Percentiles rank a stretch among this genome's conserved stretches.
These are phyloP conservation scores for Megacollybia marginata DNA, from an alignment of 768 basidiomycete species.

Conservation along the genomic window DNA sequence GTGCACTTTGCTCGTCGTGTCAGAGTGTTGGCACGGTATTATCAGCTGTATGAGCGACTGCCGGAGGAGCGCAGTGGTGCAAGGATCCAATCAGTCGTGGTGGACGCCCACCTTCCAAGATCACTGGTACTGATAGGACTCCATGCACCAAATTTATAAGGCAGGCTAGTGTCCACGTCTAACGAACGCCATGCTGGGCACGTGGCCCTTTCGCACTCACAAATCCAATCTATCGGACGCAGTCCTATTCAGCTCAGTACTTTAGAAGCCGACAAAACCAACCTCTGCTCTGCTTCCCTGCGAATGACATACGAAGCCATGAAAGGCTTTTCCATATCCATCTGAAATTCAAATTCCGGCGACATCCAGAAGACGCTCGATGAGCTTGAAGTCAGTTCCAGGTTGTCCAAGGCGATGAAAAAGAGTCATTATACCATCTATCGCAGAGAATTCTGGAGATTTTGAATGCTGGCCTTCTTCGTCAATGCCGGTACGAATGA, in stretches of 20 bases:
- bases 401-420: conserved; percentile 13
- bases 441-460: conserved; percentile 13
- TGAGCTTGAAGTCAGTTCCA: conserved; percentile 3
- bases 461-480: conserved; percentile 18
- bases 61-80: conserved; percentile 3
- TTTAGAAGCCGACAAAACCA: neutral
- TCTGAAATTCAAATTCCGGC: conserved; percentile 8
- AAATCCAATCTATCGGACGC: neutral
- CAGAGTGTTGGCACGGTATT: conserved; percentile 7
- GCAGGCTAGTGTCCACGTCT: neutral
- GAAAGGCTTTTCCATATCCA: neutral
- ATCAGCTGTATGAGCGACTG: conserved; percentile 11
- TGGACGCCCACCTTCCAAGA: conserved; percentile 2
- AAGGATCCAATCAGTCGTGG: neutral
- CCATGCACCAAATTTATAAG: conserved; percentile 12
- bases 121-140: conserved; percentile 14
- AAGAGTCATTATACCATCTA: conserved; percentile 13
- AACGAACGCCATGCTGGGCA: conserved; percentile 7
- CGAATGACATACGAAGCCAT: neutral
- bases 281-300: neutral
- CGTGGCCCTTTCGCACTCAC: neutral
- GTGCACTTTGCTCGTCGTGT: conserved; percentile 7
- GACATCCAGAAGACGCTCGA: conserved; percentile 17
- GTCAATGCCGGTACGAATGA: conserved; percentile 19
- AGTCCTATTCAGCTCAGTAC: neutral